These are phyloP conservation scores for Linum usitatissimum DNA, from an alignment of 345 rosid genomes.

Conservation along the genomic window DNA sequence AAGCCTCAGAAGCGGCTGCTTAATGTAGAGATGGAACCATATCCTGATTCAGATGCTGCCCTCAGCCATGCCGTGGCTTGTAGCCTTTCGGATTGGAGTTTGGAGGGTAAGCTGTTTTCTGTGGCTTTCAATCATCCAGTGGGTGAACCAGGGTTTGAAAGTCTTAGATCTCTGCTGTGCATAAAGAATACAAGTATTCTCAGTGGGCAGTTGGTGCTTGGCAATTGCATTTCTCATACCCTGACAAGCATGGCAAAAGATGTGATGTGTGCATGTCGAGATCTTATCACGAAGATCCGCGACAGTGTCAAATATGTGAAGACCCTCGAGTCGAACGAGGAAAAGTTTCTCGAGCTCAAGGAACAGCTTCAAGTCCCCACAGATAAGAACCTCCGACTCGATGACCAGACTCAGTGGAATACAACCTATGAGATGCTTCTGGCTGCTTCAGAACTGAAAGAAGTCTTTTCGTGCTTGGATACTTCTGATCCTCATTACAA, in stretches of 20 bases:
- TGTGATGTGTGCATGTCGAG: slow-evolving; percentile 41
- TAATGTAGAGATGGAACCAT: slow-evolving; percentile 81
- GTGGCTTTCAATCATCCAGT: slow-evolving; percentile 48
- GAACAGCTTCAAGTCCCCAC: slow-evolving; percentile 83
- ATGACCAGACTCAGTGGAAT: slow-evolving; percentile 69
- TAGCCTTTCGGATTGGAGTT: slow-evolving; percentile 75
- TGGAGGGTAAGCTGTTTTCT: slow-evolving; percentile 74
- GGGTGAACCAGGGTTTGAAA: slow-evolving; percentile 45
- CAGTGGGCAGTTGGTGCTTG: slow-evolving; percentile 65
- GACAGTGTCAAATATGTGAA: slow-evolving; percentile 78
- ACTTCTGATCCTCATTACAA: slow-evolving; percentile 74
- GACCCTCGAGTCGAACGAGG: slow-evolving; percentile 74
- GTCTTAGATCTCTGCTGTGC: slow-evolving; percentile 55
- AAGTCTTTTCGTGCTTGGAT: slow-evolving; percentile 83
- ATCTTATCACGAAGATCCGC: slow-evolving; percentile 56
- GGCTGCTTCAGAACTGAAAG: slow-evolving; percentile 72
- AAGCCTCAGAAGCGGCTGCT: slow-evolving; percentile 62
- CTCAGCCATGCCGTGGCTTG: slow-evolving; percentile 70
- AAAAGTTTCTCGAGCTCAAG: slow-evolving; percentile 78
- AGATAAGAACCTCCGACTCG: slow-evolving; percentile 53
- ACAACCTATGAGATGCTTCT: slow-evolving; percentile 76
- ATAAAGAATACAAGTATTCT: slow-evolving; percentile 59
- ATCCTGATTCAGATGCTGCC: slow-evolving; percentile 57
- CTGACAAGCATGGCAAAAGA: slow-evolving; percentile 52
- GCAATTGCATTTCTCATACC: slow-evolving; percentile 54